Conservation (phyloP, 2,329 filamentous ascomycete species). For the Xylaria sp. region DNA sequence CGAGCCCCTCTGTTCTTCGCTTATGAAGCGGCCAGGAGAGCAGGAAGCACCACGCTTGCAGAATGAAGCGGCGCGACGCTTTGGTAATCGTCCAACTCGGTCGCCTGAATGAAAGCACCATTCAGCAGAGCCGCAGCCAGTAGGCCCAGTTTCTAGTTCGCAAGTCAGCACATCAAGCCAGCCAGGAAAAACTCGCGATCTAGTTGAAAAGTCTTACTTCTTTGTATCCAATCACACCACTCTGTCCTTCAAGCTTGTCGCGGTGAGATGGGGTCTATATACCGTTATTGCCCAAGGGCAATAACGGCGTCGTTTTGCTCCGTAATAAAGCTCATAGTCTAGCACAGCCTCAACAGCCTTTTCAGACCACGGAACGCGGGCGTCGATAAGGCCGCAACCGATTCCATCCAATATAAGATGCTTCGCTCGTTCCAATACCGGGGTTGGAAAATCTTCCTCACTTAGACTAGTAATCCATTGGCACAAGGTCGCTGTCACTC, state of each 20-base stretch:
- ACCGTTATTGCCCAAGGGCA: too few species aligned
- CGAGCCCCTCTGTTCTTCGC: conserved; percentile 19
- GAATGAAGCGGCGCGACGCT: conserved; percentile 42
- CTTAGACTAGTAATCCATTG: conserved; percentile 39
- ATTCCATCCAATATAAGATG: conserved; percentile 51
- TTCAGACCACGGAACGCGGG: conserved; percentile 49
- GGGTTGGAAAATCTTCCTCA: conserved; percentile 38
- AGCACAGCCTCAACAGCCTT: conserved; percentile 42
- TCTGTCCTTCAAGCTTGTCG: conserved; percentile 39
- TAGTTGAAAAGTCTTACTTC: conserved; percentile 33
- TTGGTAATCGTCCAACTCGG: conserved; percentile 53
- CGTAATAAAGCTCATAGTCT: conserved; percentile 44
- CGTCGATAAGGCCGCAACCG: conserved; percentile 47
- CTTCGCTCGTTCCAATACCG: conserved; percentile 45
- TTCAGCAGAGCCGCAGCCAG: conserved; percentile 50
- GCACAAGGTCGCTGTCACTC: conserved; percentile 32
- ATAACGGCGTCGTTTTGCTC: too few species aligned
- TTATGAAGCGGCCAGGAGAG: conserved; percentile 45
- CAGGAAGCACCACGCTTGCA: conserved; percentile 31
- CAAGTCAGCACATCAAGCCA: not conserved
- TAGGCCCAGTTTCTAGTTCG: conserved; percentile 38
- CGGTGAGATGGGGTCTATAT: too few species aligned
- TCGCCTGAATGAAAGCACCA: conserved; percentile 50
- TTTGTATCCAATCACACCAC: conserved; percentile 32
- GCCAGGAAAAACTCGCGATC: not conserved